Conservation (phyloP, 805 yeast genomes). For the Candida broadrunensis region DNA sequence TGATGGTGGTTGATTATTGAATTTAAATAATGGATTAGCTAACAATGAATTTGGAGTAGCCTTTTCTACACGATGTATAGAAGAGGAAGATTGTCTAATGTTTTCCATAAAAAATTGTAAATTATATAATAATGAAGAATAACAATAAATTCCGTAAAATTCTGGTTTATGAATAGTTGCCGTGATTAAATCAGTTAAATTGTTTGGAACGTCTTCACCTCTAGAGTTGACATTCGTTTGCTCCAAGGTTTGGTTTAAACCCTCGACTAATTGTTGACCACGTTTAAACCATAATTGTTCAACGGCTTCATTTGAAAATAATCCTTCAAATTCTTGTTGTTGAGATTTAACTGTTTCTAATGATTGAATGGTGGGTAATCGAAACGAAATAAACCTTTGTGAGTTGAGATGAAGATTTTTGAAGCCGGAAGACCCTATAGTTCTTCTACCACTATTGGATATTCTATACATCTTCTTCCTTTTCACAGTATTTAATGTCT, state of each 20-base stretch:
- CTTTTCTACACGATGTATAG: slow-evolving; percentile 9
- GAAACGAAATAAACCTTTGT: slow-evolving; percentile 19
- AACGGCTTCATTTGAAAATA: slow-evolving; percentile 29
- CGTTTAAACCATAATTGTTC: slow-evolving; percentile 38
- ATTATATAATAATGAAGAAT: slow-evolving; percentile 47
- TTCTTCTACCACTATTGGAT: slow-evolving; percentile 3
- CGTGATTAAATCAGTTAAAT: slow-evolving; percentile 32
- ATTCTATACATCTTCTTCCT: not conserved
- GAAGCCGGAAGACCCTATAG: not conserved
- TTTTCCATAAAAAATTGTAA: slow-evolving; percentile 48
- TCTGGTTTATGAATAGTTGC: slow-evolving; percentile 45
- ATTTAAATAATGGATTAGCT: slow-evolving; percentile 41
- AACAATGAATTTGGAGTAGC: slow-evolving; percentile 34
- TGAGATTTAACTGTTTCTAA: slow-evolving; percentile 27
- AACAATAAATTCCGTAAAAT: slow-evolving; percentile 40
- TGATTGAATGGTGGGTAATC: slow-evolving; percentile 28
- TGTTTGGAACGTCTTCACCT: slow-evolving; percentile 12
- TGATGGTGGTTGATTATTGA: slow-evolving; percentile 27
- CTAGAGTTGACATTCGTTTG: slow-evolving; percentile 23
- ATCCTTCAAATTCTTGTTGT: slow-evolving; percentile 29
- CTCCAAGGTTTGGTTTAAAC: slow-evolving; percentile 31
- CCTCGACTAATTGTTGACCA: slow-evolving; percentile 31
- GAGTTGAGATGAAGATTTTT: too few relatives aligned
- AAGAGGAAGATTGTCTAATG: slow-evolving; percentile 23
- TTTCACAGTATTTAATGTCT: too few relatives aligned